Evolutionary conservation across 345 rosid species (phyloP), one percentile per base, ranked within the genome.

Genomic region (Turritis glabra): DNA sequence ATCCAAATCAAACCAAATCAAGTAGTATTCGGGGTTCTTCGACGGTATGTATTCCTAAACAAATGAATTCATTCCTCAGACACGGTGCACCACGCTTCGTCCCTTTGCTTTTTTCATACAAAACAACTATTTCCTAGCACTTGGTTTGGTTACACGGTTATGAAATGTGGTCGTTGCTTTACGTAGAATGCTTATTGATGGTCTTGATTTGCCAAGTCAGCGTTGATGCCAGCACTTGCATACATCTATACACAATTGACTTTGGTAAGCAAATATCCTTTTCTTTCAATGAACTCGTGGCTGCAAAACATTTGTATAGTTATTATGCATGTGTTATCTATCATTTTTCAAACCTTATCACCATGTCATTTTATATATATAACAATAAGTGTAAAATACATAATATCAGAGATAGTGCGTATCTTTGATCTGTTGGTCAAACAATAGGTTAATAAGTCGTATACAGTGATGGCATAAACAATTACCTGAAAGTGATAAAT

Each of bases 371-470:
- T n/a, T 53, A 5, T 66, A 12, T 37, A 30, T 52, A 5, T 35
- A 67, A 47, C 19, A 30, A 23, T 53, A n/a, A 19, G 25, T 57
- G 57, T 60, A 41, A 30, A 41, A 29, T 53, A 53, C 46, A 32
- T 30, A 21, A 52, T 41, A 63, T 73, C 13, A 8, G 63, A 52
- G 62, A 8, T 40, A 40, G 52, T 29, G 14, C 27, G 43, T 69
- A 73, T 73, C 69, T 51, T 14, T 38, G 54, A 19, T 60, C 5
- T 22, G 52, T 26, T 60, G 50, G 68, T 48, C 75, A 71, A 25
- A 33, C 27, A 50, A 61, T 71, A 70, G 17, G 26, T 70, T 64
- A 56, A 29, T 19, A 43, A 41, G 15, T 69, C 44, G 27, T 55
- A 11, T 53, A 35, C 14, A 40, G 29, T 40, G 51, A 69, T 54